Evolutionary conservation across 2,329 filamentous ascomycete species (phyloP).

Genomic region (Scedosporium minutisporum): DNA sequence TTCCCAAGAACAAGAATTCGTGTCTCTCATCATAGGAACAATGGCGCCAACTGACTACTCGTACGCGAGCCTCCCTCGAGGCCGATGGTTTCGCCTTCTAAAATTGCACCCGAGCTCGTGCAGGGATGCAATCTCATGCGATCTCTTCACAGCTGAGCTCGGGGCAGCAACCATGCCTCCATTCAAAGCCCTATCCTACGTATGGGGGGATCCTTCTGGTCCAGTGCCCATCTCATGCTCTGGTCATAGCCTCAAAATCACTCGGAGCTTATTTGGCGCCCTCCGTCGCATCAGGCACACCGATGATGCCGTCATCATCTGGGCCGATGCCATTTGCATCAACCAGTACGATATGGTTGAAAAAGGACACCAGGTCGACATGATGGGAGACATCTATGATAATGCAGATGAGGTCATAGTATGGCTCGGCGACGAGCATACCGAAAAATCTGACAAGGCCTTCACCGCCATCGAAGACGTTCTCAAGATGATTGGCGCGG

Average conservation of each 20-base stretch:
- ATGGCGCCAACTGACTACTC: background rate
- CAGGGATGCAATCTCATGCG: background rate
- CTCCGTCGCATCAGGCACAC: background rate
- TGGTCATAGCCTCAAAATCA: background rate
- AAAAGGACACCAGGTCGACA: conserved; percentile 10
- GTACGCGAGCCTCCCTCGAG: background rate
- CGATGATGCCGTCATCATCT: conserved; percentile 1
- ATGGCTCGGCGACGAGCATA: conserved; percentile 9
- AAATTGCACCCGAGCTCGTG: background rate
- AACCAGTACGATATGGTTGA: conserved; percentile 11
- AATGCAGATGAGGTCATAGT: conserved; percentile 8
- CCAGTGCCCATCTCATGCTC: background rate
- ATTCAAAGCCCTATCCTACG: background rate
- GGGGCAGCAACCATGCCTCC: background rate
- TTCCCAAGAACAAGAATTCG: too few relatives aligned
- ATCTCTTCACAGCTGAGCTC: background rate
- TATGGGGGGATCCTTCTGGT: background rate
- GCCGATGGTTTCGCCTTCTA: background rate
- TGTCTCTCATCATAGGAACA: background rate
- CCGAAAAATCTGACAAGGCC: background rate
- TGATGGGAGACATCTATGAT: conserved; percentile 14
- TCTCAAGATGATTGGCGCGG: background rate
- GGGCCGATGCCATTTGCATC: conserved; percentile 15
- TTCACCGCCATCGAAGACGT: background rate
- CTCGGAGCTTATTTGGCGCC: background rate